Conservation (phyloP, 2,329 filamentous ascomycete species). For the Rhynchosporium agropyri region DNA sequence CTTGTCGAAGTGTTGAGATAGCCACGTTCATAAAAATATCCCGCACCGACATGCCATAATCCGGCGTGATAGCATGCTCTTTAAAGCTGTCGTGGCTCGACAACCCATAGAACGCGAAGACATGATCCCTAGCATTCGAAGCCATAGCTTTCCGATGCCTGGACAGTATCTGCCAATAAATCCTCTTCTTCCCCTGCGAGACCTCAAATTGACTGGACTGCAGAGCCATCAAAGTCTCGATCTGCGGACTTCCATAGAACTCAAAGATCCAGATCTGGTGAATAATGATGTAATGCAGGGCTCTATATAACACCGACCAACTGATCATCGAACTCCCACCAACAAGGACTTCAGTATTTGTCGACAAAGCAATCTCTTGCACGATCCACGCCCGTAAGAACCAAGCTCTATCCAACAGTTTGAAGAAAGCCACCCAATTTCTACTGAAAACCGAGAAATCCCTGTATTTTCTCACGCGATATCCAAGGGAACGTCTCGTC, state of each 20-base stretch:
- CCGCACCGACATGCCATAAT: background rate
- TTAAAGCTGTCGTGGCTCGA: constrained; percentile 16
- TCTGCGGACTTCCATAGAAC: constrained; percentile 16
- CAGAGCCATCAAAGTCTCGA: constrained; percentile 4
- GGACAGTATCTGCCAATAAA: constrained; percentile 11
- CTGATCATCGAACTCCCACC: constrained; percentile 10
- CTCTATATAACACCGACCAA: constrained; percentile 6
- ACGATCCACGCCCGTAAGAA: constrained; percentile 21
- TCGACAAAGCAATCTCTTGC: constrained; percentile 18
- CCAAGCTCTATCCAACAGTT: constrained; percentile 16
- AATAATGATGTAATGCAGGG: constrained; percentile 7
- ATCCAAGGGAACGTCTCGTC: background rate
- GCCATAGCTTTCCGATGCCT: constrained; percentile 14
- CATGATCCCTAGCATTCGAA: constrained; percentile 14
- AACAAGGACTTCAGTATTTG: constrained; percentile 2
- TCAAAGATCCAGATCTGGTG: constrained; percentile 19
- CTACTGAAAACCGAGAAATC: constrained; percentile 11
- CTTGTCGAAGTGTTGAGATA: constrained; percentile 3
- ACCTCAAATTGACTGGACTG: constrained; percentile 12
- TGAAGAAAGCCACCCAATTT: constrained; percentile 13
- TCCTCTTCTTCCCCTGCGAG: constrained; percentile 6
- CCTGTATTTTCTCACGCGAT: background rate
- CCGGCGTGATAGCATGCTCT: constrained; percentile 8
- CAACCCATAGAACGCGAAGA: constrained; percentile 18
- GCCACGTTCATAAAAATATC: constrained; percentile 5